Conservation (phyloP, 305 asterid genomes). For the Solanum aculeatissimum region DNA sequence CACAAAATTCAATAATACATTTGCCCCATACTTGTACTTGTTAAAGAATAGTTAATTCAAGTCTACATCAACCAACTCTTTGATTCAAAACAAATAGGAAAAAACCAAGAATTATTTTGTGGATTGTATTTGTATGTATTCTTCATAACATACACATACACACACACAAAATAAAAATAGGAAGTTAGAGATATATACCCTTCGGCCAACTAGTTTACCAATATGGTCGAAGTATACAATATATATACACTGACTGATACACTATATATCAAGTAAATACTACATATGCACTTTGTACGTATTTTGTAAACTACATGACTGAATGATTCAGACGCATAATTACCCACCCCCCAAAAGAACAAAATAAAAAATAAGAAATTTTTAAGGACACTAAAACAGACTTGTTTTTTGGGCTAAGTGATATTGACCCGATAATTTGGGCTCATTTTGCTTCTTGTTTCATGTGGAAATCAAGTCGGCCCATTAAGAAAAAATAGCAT, state of each 20-base stretch:
- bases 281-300: too few relatives aligned
- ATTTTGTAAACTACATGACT: neutral
- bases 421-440: neutral
- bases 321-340: neutral
- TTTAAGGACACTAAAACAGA: too few relatives aligned
- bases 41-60: neutral
- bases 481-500: neutral
- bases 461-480: neutral
- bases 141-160: neutral
- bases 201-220: neutral
- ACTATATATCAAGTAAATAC: neutral
- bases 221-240: neutral
- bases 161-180: neutral
- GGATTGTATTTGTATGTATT: neutral
- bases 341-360: neutral
- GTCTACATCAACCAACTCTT: neutral
- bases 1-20: neutral
- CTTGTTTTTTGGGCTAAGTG: neutral
- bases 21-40: constrained; percentile 3
- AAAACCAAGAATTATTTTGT: neutral
- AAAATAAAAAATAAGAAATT: too few relatives aligned
- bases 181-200: neutral
- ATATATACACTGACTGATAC: neutral
- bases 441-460: neutral
- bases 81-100: neutral